Percentiles rank a stretch among this genome's conserved stretches.
These are phyloP conservation scores for Trametes villosa DNA, from an alignment of 768 basidiomycete genomes.

Conservation along the genomic window DNA sequence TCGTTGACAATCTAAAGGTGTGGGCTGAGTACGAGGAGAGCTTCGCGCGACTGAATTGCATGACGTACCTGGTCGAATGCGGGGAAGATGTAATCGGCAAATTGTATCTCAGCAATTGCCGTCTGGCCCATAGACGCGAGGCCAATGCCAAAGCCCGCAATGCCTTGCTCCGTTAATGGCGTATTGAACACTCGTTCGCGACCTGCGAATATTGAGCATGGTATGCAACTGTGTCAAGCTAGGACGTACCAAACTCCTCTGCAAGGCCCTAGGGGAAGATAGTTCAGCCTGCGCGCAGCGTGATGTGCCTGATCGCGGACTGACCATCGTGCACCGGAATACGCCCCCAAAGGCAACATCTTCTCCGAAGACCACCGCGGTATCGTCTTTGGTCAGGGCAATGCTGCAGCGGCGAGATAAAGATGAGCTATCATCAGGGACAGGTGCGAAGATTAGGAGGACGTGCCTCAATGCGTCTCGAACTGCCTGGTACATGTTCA, in stretches of 20 bases:
- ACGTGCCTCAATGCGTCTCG: slow-evolving; percentile 84
- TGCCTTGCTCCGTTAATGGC: slow-evolving; percentile 90
- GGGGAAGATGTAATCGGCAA: slow-evolving; percentile 89
- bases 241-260: slow-evolving; percentile 84
- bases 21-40: not conserved
- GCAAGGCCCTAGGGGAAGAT: slow-evolving; percentile 66
- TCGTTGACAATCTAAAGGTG: slow-evolving; percentile 81
- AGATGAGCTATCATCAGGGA: slow-evolving; percentile 7
- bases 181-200: slow-evolving; percentile 95
- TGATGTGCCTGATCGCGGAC: not conserved
- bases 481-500: slow-evolving; percentile 94
- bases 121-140: slow-evolving; percentile 92
- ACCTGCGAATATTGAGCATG: slow-evolving; percentile 46
- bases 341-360: slow-evolving; percentile 95
- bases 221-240: not conserved
- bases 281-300: not conserved
- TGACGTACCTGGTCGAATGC: slow-evolving; percentile 86
- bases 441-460: not conserved
- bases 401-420: slow-evolving; percentile 50
- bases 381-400: slow-evolving; percentile 83
- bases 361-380: slow-evolving; percentile 87
- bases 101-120: slow-evolving; percentile 93
- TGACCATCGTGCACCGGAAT: slow-evolving; percentile 90
- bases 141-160: slow-evolving; percentile 93
- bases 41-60: not conserved